Conservation (phyloP, 2,329 filamentous ascomycete species). For the Neopestalotiopsis sp. region DNA sequence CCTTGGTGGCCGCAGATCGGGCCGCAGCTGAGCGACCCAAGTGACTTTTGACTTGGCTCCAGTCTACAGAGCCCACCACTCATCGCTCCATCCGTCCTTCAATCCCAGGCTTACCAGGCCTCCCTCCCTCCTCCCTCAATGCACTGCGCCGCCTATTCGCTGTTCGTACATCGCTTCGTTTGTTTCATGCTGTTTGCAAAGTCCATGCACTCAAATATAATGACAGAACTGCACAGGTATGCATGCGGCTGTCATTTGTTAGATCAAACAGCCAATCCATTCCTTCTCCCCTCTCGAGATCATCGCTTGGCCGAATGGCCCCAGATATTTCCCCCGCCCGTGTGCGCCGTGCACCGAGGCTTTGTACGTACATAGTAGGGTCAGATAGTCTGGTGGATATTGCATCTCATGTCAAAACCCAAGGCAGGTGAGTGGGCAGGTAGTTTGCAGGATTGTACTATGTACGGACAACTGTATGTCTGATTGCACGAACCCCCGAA, state of each 20-base stretch:
- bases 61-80: conserved; percentile 12
- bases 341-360: not conserved
- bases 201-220: no score
- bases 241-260: not conserved
- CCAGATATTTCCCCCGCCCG: not conserved
- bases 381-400: not conserved
- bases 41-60: conserved; percentile 32
- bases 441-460: no score
- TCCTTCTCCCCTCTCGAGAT: not conserved
- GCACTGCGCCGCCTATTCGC: not conserved
- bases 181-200: not conserved
- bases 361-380: not conserved
- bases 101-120: not conserved
- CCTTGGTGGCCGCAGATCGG: conserved; percentile 36
- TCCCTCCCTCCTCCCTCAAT: no score
- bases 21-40: conserved; percentile 38
- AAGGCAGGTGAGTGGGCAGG: no score
- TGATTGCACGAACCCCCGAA: no score
- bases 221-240: not conserved
- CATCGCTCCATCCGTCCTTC: not conserved
- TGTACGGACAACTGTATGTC: no score
- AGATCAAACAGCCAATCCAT: not conserved
- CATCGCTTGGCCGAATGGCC: not conserved
- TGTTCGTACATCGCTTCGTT: not conserved
- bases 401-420: not conserved